Base-by-base conservation (phyloP, 1,139 yeast species). In the Zhuliangozyma blackwelliae region DNA sequence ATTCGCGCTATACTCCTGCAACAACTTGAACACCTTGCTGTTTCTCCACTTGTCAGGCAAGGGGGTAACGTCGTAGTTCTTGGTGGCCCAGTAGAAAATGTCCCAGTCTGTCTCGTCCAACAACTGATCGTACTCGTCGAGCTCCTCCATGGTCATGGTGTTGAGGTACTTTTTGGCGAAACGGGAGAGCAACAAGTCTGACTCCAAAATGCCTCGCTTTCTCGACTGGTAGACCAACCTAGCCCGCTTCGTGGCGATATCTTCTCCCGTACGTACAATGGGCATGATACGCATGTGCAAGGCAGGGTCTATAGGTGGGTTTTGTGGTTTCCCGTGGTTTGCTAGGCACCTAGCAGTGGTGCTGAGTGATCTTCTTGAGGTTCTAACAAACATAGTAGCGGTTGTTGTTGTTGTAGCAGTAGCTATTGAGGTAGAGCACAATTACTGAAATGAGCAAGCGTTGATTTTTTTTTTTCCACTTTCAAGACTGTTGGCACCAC, bases 61-160 rank as follows among this genome's bases (percentile, higher is more conserved):
- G 11, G 95, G 95, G 36, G 90, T 85, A 20, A 82, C 78, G 28
- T 77, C 80, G 52, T 70, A 85, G 61, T 87, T 87, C 50, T 77
- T 75, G 7, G 97, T 88, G 20, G 95, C 96, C 97, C 98, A 92
- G 65, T 92, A 92, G 61, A 88, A 94, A 45, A 92, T 90, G 57
- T 92, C 98, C 98, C 98, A 94, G 59, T 92, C 99, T 11, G 92
- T 78, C 61, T 90, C 96, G 58, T 94, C 96, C 55, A 92, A 71
- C 41, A 92, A 65, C 47, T 72, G 60, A 55, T 92, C 97, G 59
- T 87, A 92, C 61, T 92, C 97, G 38, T 81, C 83, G 46, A 94
- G 66, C 59, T 88, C 85, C 38, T 70, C 82, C 44, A 68, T 61
- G n/a, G 71, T 66, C 69, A 92, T 75, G 1, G 57, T 51, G 28